A percentile compares a stretch with the other conserved stretches of the same genome.
Evolutionary conservation across 768 basidiomycete species (phyloP).

Genomic region (Mycena rebaudengoi): DNA sequence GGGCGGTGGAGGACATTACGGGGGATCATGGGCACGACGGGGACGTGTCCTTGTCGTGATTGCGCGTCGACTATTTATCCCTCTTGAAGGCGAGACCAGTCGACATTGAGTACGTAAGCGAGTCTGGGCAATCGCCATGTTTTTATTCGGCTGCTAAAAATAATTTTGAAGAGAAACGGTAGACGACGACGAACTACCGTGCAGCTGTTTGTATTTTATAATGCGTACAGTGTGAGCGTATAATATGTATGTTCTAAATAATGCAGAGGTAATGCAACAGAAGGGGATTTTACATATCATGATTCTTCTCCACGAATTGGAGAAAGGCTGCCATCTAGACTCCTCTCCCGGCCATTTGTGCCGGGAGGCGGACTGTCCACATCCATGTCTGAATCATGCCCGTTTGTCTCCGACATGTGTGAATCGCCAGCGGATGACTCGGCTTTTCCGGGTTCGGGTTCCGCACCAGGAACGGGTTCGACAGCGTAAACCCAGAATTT

Average conservation of each 20-base stretch:
- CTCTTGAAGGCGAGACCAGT: constrained; percentile 17
- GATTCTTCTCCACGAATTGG: constrained; percentile 46
- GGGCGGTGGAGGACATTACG: constrained; percentile 51
- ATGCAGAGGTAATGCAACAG: constrained; percentile 16
- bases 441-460: constrained; percentile 29
- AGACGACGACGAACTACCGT: no score
- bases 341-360: constrained; percentile 32
- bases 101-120: neutral
- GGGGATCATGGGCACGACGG: constrained; percentile 49
- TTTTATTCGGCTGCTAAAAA: neutral
- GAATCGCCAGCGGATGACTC: constrained; percentile 23
- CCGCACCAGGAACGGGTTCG: constrained; percentile 64
- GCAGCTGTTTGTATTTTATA: no score
- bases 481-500: constrained; percentile 92
- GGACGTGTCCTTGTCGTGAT: neutral
- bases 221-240: constrained; percentile 31
- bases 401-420: constrained; percentile 11
- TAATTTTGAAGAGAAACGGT: no score
- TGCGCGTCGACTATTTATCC: constrained; percentile 6
- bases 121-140: neutral
- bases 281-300: constrained; percentile 34
- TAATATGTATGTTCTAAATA: constrained; percentile 28
- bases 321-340: constrained; percentile 52
- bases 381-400: constrained; percentile 18
- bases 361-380: constrained; percentile 31